Percentiles rank a stretch among this genome's conserved stretches.
These are phyloP conservation scores for Erythrophleum ivorense DNA, from an alignment of 331 rosid genomes.

Conservation along the genomic window DNA sequence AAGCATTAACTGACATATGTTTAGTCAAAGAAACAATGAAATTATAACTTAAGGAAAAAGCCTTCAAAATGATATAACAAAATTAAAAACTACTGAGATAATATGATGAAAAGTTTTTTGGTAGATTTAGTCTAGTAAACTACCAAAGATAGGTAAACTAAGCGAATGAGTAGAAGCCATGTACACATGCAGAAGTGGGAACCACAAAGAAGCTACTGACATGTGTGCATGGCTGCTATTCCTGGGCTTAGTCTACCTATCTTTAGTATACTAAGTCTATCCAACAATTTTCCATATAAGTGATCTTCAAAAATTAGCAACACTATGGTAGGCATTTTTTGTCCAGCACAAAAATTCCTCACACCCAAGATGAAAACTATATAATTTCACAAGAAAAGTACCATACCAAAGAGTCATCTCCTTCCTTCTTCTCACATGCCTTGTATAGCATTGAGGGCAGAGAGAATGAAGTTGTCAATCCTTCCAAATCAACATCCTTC, in stretches of 20 bases:
- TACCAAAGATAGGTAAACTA: neutral
- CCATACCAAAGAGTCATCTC: conserved; percentile 68
- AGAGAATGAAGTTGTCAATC: conserved; percentile 55
- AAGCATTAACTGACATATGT: conserved; percentile 30
- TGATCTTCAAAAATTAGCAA: conserved; percentile 35
- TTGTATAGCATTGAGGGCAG: conserved; percentile 78
- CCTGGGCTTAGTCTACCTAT: neutral
- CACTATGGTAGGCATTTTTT: neutral
- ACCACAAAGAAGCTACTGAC: neutral
- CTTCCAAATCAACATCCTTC: conserved; percentile 70
- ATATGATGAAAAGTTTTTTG: neutral
- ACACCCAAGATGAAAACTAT: conserved; percentile 29
- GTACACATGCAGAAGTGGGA: neutral
- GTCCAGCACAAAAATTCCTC: conserved; percentile 20
- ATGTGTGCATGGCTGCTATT: neutral
- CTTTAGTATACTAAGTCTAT: neutral
- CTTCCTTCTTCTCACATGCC: conserved; percentile 65
- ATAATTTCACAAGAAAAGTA: conserved; percentile 34
- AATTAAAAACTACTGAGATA: conserved; percentile 16
- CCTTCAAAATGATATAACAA: conserved; percentile 19
- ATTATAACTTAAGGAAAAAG: conserved; percentile 23
- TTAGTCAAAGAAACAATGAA: conserved; percentile 21
- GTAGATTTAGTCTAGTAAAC: neutral
- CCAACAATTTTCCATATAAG: neutral
- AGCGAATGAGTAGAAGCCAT: neutral